Evolutionary conservation across 139 green algal genomes (phyloP).

Genomic region (Eudorina sp.): DNA sequence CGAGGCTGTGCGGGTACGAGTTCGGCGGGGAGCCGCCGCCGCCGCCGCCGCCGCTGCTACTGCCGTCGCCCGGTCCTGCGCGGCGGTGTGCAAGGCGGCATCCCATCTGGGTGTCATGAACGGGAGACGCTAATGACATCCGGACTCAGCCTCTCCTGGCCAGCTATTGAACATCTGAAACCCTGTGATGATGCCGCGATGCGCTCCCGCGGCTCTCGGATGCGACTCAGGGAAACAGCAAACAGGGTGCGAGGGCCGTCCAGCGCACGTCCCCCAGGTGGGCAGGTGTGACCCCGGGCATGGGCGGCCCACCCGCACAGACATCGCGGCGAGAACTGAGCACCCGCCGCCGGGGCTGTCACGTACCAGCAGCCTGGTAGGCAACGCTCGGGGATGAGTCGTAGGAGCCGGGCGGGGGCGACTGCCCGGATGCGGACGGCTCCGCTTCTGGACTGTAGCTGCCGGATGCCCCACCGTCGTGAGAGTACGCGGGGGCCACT

Average conservation of each 20-base stretch:
- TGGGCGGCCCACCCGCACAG: too few relatives aligned
- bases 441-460: not conserved
- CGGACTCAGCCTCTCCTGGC: too few relatives aligned
- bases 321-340: not conserved
- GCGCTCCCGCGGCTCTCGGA: too few relatives aligned
- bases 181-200: too few relatives aligned
- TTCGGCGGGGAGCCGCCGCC: not conserved
- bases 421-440: not conserved
- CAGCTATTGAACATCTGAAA: too few relatives aligned
- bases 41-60: not conserved
- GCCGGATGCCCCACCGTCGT: not conserved
- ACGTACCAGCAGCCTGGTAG: not conserved
- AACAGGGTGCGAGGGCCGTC: too few relatives aligned
- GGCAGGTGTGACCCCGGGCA: too few relatives aligned
- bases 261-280: too few relatives aligned
- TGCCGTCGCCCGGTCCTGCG: not conserved
- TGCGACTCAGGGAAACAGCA: too few relatives aligned
- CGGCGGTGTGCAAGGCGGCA: too few relatives aligned
- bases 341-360: not conserved
- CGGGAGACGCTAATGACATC: too few relatives aligned
- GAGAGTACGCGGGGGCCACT: not conserved
- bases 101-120: too few relatives aligned
- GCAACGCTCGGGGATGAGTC: not conserved
- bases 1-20: not conserved
- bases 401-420: constrained; percentile 4